Evolutionary conservation across 441 rosid genomes (phyloP), one percentile per base, ranked within the genome.

Genomic region (Adansonia grandidieri): DNA sequence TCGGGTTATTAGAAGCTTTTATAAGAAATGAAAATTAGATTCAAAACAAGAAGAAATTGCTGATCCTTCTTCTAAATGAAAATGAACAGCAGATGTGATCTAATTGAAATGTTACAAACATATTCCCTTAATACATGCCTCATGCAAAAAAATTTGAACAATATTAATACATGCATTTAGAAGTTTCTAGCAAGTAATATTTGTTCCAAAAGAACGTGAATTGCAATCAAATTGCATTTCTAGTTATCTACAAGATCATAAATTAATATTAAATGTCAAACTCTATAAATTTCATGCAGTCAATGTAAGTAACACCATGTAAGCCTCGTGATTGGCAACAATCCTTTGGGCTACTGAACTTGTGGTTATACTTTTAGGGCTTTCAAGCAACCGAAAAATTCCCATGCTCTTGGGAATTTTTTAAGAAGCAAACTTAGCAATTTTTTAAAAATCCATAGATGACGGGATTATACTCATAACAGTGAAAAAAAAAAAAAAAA

Each of bases 261-360:
- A 44, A 11, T 45, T 28, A 10, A 72, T 9, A 73, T 15, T 2
- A 51, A 15, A 73, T n/a, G 32, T 20, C 42, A 58, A 73, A 20
- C 50, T 14, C 14, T 13, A 24, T 17, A 15, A 71, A 14, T 1
- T 5, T 2, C 4, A n/a, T 53, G 2, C 0, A 32, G 15, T 32
- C 37, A 32, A 32, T 53, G 9, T 7, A 32, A 71, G 1, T 24
- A 37, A 19, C 90, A 89, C 98, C 92, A 60, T 73, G 85, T 91
- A 96, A 73, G 95, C 97, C 42, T 91, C 97, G 28, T 96, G 94
- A 86, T 96, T 96, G 60, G 93, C 88, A 71, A 92, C 90, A 61
- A 96, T 93, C 88, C 99, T 91, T 82, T 81, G 88, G 54, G 94
- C 89, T 74, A 96, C 91, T 8, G 93, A 87, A 77, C 89, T 81